These are phyloP conservation scores for Lotus japonicus DNA, from an alignment of 306 rosid species.

Conservation along the genomic window DNA sequence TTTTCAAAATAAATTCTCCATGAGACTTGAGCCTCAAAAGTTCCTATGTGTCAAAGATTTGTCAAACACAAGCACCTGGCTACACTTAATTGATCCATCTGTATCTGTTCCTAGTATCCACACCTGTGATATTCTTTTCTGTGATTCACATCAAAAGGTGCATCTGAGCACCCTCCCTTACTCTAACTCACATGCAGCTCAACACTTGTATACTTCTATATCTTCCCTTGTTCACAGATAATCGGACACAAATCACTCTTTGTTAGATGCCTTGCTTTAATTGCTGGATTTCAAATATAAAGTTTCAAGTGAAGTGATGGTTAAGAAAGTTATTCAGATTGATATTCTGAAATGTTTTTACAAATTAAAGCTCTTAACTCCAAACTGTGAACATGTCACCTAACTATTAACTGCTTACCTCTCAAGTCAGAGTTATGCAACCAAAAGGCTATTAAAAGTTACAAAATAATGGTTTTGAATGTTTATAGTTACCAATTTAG, in stretches of 20 bases:
- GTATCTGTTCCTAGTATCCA: neutral
- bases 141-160: constrained; percentile 2
- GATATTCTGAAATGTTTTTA: neutral
- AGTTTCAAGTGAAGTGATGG: neutral
- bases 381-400: neutral
- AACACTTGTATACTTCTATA: constrained; percentile 7
- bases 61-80: constrained; percentile 18
- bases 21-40: neutral
- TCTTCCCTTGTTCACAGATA: neutral
- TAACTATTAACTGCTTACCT: neutral
- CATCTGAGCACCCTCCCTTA: neutral
- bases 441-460: neutral
- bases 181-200: constrained; percentile 25
- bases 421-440: neutral
- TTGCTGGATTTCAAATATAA: neutral
- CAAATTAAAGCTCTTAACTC: neutral
- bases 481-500: neutral
- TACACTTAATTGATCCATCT: constrained; percentile 17
- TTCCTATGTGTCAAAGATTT: neutral
- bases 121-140: constrained; percentile 14
- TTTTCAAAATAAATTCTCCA: neutral
- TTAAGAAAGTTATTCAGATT: neutral
- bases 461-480: neutral
- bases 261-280: constrained; percentile 22
- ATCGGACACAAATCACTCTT: neutral